Evolutionary conservation across 2,329 filamentous ascomycete genomes (phyloP), one percentile per base, ranked within the genome.

Genomic region (Microsporum ferrugineum): DNA sequence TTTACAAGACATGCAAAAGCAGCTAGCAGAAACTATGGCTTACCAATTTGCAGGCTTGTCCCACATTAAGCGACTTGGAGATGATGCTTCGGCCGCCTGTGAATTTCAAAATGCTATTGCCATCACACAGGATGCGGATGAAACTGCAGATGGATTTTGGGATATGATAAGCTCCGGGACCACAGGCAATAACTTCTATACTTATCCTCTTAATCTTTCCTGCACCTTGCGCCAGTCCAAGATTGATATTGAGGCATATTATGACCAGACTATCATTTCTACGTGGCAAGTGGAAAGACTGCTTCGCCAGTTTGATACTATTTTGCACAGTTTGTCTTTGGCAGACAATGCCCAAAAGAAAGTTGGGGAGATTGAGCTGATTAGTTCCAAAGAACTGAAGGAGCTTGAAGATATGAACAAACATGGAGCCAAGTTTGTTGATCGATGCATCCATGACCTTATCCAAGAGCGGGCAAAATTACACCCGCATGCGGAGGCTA

Each of bases 11-110:
- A 76, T 86, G 3, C 82, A 85, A 49, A 72, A 79, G 29, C 76
- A 79, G 61, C 79, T 78, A 0, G 73, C 81, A 0, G 71, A 76
- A 5, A 77, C 81, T 57, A 84, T 85, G 2, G 79, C 82, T 0
- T 80, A 84, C 66, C 82, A 87, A 71, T 83, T 87, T 68, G 77
- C 81, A 8, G 76, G 76, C 5, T 57, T 78, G 12, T 74, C 76
- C 57, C 71, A 76, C 56, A 77, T 77, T 61, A 79, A 82, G 23
- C 73, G 76, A 17, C 70, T 83, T 17, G 80, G 80, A 63, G 71
- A 77, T 1, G 71, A 76, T 60, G 68, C 71, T 5, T 68, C 70
- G n/a, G 63, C 68, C 14, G 73, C 73, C 33, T 76, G 73, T 60
- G 69, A 75, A 36, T 74, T 76, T 61, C 71, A 74, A 58, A 77